Evolutionary conservation across 2,329 filamentous ascomycete genomes (phyloP).

Genomic region (Paecilomyces dactylethromorphus): DNA sequence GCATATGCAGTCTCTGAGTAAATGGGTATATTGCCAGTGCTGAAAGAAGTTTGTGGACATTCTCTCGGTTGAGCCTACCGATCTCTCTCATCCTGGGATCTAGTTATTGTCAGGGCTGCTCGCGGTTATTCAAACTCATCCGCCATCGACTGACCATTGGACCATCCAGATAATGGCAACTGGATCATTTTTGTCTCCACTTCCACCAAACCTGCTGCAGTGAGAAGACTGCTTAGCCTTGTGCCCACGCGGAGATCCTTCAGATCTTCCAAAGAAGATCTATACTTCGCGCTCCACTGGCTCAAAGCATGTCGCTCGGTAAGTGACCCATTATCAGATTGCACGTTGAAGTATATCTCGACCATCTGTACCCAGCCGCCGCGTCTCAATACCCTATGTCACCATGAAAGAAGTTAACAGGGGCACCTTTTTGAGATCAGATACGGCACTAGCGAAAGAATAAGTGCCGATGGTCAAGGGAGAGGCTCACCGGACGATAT

Average conservation of each 20-base stretch:
- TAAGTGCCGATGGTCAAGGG: background rate
- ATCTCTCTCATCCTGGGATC: conserved; percentile 37
- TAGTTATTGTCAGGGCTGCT: conserved; percentile 19
- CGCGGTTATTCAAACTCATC: background rate
- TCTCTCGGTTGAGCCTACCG: conserved; percentile 33
- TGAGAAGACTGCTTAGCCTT: conserved; percentile 53
- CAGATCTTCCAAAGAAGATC: conserved; percentile 53
- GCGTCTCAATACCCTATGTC: conserved; percentile 49
- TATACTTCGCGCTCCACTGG: conserved; percentile 61
- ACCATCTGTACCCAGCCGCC: conserved; percentile 84
- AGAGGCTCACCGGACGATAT: conserved; percentile 53
- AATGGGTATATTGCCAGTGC: conserved; percentile 40
- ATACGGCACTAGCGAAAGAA: background rate
- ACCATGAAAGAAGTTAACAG: conserved; percentile 1
- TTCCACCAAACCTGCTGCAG: conserved; percentile 59
- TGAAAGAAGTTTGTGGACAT: conserved; percentile 29
- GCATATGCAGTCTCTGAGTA: conserved; percentile 36
- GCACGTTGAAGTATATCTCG: conserved; percentile 79
- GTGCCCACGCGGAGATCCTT: conserved; percentile 63
- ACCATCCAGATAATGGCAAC: conserved; percentile 65
- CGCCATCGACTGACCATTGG: conserved; percentile 47
- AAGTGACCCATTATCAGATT: conserved; percentile 77
- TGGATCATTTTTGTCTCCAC: conserved; percentile 60
- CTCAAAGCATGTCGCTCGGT: conserved; percentile 59
- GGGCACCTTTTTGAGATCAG: background rate